Base-by-base conservation (phyloP, 176 grass and related monocot genomes). In the Juncus effusus region DNA sequence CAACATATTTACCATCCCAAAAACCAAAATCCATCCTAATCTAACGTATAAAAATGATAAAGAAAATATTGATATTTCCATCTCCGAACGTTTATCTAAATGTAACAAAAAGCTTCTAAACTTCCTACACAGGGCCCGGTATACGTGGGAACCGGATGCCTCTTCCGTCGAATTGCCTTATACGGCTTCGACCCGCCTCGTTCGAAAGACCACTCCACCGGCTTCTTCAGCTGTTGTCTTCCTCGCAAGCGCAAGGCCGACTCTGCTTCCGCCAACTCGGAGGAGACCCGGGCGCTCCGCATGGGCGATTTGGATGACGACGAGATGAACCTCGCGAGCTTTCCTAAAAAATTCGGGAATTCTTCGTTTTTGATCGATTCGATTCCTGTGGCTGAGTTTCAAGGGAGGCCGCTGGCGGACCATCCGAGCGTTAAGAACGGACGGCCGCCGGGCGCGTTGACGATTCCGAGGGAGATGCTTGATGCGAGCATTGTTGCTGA, bases 121-220 rank as follows among this genome's bases (percentile, higher is more conserved):
- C 42, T 72, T 41, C 53, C n/a, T 44, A 6, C 9, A 47, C 69
- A 93, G 72, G 94, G 94, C 11, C 94, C 94, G 2, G 88, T 99
- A 19, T 99, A 99, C 3, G 88, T 99, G 57, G 94, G 94, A 12
- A 99, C 94, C 4, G 94, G 94, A 63, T 99, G 94, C 67, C 94
- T 99, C 58, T 99, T 99, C 28, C 94, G 94, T 40, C 83, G 94
- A n/a, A 83, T 99, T 42, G 94, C 94, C 2, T 75, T 99, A 8
- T 99, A 99, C 51, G 94, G 94, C 13, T 99, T 99, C 42, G 88
- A 99, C 56, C 94, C 94, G 3, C 94, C 94, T 37, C 80, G 85
- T 15, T 80, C 88, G 15, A 93, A 85, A 58, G 89, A 99, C 40
- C 94, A 76, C 80, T 72, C 75, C 67, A 61, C 77, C 12, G 84